Evolutionary conservation across 2,329 filamentous ascomycete species (phyloP), one percentile per base, ranked within the genome.

Genomic region (Arthrobotrys sinensis): DNA sequence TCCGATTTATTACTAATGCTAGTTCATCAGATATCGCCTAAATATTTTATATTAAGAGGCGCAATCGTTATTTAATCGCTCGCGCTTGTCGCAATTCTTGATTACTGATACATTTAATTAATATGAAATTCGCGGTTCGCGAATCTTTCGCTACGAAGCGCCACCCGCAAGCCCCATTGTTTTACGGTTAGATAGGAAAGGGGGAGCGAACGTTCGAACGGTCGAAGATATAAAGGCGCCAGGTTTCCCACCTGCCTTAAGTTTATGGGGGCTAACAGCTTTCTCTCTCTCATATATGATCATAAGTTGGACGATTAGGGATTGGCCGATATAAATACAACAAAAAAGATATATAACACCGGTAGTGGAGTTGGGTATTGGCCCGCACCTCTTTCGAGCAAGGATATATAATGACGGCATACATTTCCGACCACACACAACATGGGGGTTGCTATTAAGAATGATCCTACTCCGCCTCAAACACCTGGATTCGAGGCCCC

Each of bases 61-160:
- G 16, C 36, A 57, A 57, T 38, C 34, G 52, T 40, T n/a, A 16
- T 16, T 28, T 60, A 24, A 60, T 38, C 55, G 55, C 55, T 60
- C 55, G 55, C 55, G 55, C 55, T 60, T 60, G 19, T 60, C 55
- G 55, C 55, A 60, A 43, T 70, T 70, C 14, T 70, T 66, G 69
- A 73, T 73, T 73, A 73, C 60, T 73, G 46, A 73, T 73, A 52
- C 32, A 38, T 5, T 14, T 36, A 46, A 73, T 66, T 45, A 43
- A 55, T 45, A 65, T 73, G 21, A 38, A 57, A 40, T 73, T 73
- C 69, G 69, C 60, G 8, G 45, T 63, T 50, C 38, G 69, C 69
- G 69, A 73, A 72, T 57, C 21, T 19, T 38, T 46, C 60, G 50
- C 32, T 45, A 70, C 43, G 43, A 48, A 64, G 43, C 60, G 40